phyloP scores from a whole-genome alignment of 108 stramenopile species.

The Discostella pseudostelligera region DNA sequence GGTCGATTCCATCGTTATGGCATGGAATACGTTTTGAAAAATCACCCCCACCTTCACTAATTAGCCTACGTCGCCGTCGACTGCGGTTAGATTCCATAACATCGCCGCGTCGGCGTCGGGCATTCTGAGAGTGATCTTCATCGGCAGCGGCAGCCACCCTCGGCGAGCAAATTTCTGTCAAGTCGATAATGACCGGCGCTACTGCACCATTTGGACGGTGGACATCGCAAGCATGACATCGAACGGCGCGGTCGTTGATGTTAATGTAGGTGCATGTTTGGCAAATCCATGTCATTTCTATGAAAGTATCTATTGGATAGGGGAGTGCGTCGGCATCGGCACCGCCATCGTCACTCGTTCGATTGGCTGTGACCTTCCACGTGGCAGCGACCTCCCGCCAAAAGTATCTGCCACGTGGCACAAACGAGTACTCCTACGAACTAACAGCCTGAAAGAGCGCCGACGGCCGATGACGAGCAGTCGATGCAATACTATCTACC shows the following conservation, averaged over 20 bases:
- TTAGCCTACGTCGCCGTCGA: constrained; percentile 17
- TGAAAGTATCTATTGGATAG: background rate
- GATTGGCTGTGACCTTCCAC: too few relatives aligned
- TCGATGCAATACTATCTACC: too few relatives aligned
- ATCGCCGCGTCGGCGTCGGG: constrained; percentile 4
- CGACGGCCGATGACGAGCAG: too few relatives aligned
- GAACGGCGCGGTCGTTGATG: constrained; percentile 14
- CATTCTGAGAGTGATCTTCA: too few relatives aligned
- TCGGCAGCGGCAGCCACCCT: too few relatives aligned
- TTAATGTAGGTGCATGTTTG: constrained; percentile 31
- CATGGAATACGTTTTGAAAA: background rate
- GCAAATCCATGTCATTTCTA: constrained; percentile 29
- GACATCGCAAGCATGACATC: constrained; percentile 21
- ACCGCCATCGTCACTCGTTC: too few relatives aligned
- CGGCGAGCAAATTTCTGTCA: constrained; percentile 21
- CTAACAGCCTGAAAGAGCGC: too few relatives aligned
- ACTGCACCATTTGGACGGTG: background rate
- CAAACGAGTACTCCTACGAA: too few relatives aligned
- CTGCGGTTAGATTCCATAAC: constrained; percentile 36
- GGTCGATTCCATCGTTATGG: too few relatives aligned
- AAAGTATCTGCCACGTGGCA: too few relatives aligned
- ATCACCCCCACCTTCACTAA: background rate
- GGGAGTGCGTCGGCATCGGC: background rate
- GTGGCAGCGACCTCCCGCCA: too few relatives aligned
- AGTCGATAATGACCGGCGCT: constrained; percentile 15